Evolutionary conservation across 164 flowering plant species (phyloP).

Genomic region (Magnolia officinalis): DNA sequence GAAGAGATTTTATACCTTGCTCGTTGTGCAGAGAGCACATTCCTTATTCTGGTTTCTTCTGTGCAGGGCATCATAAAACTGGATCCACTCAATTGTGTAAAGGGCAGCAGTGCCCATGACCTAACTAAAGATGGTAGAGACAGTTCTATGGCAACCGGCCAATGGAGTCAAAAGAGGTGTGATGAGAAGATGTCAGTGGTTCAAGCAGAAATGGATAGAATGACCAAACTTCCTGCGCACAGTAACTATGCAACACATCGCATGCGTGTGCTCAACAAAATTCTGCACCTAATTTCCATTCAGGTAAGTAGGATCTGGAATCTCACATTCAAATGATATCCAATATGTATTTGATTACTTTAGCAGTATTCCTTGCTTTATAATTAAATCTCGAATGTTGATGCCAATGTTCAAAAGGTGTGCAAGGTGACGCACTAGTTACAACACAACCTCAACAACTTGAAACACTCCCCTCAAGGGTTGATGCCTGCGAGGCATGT

Average conservation of each 20-base stretch:
- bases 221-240: constrained; percentile 55
- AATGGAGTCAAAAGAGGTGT: constrained; percentile 24
- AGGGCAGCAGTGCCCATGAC: constrained; percentile 20
- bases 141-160: constrained; percentile 7
- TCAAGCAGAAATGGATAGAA: constrained; percentile 56
- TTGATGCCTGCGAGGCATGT: no score
- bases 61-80: background rate
- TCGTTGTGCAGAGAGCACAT: no score
- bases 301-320: constrained; percentile 34
- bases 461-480: no score
- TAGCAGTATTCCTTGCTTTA: background rate
- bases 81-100: constrained; percentile 19
- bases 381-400: no score
- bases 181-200: constrained; percentile 51
- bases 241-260: constrained; percentile 70
- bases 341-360: background rate
- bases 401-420: no score
- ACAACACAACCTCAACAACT: no score
- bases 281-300: constrained; percentile 58
- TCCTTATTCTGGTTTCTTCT: no score
- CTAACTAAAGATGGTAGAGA: constrained; percentile 20
- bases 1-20: no score
- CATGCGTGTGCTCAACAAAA: constrained; percentile 59
- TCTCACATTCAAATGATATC: background rate
- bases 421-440: no score